phyloP scores from a whole-genome alignment of 192 early-diverging fungal genomes.

The Cetraspora pellucida region DNA sequence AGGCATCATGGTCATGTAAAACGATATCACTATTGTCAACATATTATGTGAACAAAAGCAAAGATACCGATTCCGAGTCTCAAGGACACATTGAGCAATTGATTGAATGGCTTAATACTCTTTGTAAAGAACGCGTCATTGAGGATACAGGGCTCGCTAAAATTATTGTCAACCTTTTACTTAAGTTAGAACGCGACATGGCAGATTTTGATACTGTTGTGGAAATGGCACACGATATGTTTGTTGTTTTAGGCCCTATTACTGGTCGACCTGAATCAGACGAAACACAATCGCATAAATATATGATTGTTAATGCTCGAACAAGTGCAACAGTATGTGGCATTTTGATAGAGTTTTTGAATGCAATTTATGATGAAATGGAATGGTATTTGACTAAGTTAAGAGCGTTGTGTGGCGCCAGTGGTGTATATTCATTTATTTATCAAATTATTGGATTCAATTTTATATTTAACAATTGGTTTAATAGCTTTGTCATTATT shows the following conservation, averaged over 20 bases:
- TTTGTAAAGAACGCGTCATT: slow-evolving; percentile 47
- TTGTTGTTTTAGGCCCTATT: slow-evolving; percentile 25
- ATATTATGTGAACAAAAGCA: slow-evolving; percentile 12
- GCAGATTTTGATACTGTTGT: slow-evolving; percentile 36
- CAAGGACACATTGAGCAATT: slow-evolving; percentile 37
- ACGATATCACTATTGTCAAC: slow-evolving; percentile 46
- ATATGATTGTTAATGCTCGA: slow-evolving; percentile 48
- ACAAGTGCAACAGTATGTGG: slow-evolving; percentile 40
- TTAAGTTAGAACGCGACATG: slow-evolving; percentile 44
- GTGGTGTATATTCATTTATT: slow-evolving; percentile 20
- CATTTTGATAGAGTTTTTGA: slow-evolving; percentile 47
- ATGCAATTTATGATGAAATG: slow-evolving; percentile 49
- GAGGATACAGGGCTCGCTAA: slow-evolving; percentile 49
- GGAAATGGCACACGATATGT: slow-evolving; percentile 41
- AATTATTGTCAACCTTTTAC: slow-evolving; percentile 42
- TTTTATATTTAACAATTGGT: background rate
- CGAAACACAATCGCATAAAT: slow-evolving; percentile 32
- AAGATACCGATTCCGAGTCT: slow-evolving; percentile 17
- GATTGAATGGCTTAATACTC: slow-evolving; percentile 44
- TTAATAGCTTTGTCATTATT: background rate
- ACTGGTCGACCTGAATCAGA: slow-evolving; percentile 37
- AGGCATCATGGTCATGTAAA: slow-evolving; percentile 46
- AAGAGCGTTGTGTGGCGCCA: slow-evolving; percentile 37
- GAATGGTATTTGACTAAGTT: slow-evolving; percentile 51
- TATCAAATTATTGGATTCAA: background rate